Percentiles rank a stretch among this genome's conserved stretches.
These are phyloP conservation scores for Botryosphaeria agaves DNA, from an alignment of 2,329 filamentous ascomycete genomes.

Conservation along the genomic window DNA sequence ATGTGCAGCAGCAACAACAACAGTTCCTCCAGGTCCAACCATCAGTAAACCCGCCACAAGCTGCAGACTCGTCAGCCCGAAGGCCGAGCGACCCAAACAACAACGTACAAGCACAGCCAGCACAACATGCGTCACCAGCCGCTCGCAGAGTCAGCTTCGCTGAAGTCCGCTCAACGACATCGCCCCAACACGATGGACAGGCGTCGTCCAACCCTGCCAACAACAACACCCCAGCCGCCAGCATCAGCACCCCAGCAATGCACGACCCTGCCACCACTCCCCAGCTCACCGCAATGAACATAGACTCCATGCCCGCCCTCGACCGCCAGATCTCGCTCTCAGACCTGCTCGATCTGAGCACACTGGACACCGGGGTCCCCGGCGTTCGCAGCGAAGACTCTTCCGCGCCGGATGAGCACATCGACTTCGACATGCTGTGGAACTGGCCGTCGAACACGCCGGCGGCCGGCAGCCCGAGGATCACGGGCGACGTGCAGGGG, in stretches of 20 bases:
- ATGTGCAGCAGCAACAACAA: constrained; percentile 1
- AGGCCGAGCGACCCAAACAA: background rate
- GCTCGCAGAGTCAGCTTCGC: background rate
- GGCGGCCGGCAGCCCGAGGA: constrained; percentile 13
- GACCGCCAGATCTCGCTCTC: constrained; percentile 11
- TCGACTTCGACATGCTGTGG: constrained; percentile 24
- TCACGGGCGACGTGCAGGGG: constrained; percentile 8
- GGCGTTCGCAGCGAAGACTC: constrained; percentile 16
- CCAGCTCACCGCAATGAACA: background rate
- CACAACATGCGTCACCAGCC: too few relatives aligned
- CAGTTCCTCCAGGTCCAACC: constrained; percentile 4
- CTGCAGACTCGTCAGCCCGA: background rate
- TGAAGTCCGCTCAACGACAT: background rate
- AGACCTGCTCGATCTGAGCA: constrained; percentile 19
- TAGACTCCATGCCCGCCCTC: background rate
- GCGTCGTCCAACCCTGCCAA: background rate
- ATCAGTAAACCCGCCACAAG: too few relatives aligned
- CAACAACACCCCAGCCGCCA: background rate
- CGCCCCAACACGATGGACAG: background rate
- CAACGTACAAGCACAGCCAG: background rate
- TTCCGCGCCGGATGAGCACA: constrained; percentile 17
- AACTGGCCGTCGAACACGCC: constrained; percentile 20
- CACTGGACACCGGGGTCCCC: constrained; percentile 14
- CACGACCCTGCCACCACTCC: background rate
- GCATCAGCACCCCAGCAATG: background rate